Percentiles rank a stretch among this genome's conserved stretches.
Conservation (phyloP, 2,329 filamentous ascomycete genomes). For the Pseudocercospora musae region DNA sequence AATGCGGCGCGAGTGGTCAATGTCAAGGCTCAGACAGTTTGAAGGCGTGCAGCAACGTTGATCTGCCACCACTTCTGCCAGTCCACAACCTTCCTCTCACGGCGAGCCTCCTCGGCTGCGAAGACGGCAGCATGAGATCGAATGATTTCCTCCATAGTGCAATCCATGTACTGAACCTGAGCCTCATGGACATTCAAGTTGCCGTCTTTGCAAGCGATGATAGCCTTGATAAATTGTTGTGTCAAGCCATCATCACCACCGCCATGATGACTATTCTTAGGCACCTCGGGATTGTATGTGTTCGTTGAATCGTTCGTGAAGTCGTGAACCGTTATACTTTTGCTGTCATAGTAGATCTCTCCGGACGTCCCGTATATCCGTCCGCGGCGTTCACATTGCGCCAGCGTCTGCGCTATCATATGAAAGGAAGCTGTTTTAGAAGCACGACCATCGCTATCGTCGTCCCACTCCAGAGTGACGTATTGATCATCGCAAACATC, state of each 20-base stretch:
- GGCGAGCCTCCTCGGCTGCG: constrained; percentile 83
- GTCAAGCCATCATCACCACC: constrained; percentile 79
- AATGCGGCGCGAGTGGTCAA: neutral
- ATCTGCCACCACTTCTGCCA: constrained; percentile 40
- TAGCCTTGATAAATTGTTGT: constrained; percentile 76
- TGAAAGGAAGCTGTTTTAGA: constrained; percentile 88
- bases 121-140: constrained; percentile 90
- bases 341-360: constrained; percentile 81
- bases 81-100: constrained; percentile 64
- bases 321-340: constrained; percentile 70
- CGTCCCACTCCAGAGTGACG: constrained; percentile 84
- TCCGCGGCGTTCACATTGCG: constrained; percentile 81
- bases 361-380: constrained; percentile 82
- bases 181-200: constrained; percentile 65
- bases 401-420: constrained; percentile 87
- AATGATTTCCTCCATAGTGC: constrained; percentile 81
- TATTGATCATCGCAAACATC: constrained; percentile 90
- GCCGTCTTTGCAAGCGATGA: constrained; percentile 72
- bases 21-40: neutral
- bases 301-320: constrained; percentile 59
- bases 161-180: constrained; percentile 73
- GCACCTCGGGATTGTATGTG: constrained; percentile 59
- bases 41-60: constrained; percentile 8
- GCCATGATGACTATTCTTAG: constrained; percentile 55
- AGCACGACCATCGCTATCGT: constrained; percentile 56